Percentiles rank a stretch among this genome's conserved stretches.
phyloP scores from a whole-genome alignment of 768 basidiomycete genomes.

The Trametes punicea region DNA sequence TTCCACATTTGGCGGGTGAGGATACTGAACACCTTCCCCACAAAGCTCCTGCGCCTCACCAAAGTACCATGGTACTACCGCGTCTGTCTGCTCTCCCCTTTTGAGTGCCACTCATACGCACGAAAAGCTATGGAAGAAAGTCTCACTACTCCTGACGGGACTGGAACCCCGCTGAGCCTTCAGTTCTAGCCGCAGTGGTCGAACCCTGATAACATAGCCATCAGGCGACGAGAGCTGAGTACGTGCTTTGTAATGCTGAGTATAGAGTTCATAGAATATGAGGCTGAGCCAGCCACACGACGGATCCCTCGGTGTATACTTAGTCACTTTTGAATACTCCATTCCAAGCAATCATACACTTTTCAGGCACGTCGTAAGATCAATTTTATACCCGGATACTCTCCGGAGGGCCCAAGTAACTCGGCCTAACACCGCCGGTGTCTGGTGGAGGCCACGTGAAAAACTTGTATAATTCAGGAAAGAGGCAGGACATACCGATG shows the following conservation, averaged over 20 bases:
- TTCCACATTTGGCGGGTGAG: neutral
- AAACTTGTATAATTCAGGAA: neutral
- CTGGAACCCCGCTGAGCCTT: constrained; percentile 24
- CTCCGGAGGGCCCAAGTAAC: constrained; percentile 66
- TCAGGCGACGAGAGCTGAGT: constrained; percentile 20
- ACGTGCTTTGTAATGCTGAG: too few species aligned
- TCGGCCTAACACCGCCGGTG: constrained; percentile 50
- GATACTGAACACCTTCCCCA: constrained; percentile 6
- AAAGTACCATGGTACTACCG: too few species aligned
- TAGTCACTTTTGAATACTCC: too few species aligned
- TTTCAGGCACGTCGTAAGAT: too few species aligned
- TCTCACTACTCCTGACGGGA: constrained; percentile 20
- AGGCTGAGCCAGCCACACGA: too few species aligned
- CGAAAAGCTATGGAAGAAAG: neutral
- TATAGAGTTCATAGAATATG: too few species aligned
- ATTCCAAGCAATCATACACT: too few species aligned
- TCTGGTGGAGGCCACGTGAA: constrained; percentile 34
- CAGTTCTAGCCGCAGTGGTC: constrained; percentile 12
- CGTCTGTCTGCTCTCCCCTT: too few species aligned
- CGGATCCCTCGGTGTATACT: too few species aligned
- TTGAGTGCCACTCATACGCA: neutral
- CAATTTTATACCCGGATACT: constrained; percentile 37
- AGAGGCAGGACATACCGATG: constrained; percentile 39
- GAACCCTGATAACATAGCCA: constrained; percentile 24
- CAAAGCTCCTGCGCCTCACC: too few species aligned